Conservation (phyloP, 805 yeast species). For the Saccharomycopsis sp. region DNA sequence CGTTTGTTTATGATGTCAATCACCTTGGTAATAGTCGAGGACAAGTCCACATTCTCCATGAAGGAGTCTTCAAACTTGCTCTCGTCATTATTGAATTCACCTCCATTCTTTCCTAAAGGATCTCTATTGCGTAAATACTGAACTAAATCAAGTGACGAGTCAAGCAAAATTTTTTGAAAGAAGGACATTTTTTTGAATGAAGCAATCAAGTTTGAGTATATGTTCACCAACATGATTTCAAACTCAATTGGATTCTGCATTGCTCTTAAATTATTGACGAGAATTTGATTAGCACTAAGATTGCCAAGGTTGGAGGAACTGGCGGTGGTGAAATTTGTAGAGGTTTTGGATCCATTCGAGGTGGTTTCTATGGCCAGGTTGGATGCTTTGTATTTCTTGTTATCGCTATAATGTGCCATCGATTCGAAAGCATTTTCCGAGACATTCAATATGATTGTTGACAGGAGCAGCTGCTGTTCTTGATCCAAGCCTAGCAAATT, state of each 20-base stretch:
- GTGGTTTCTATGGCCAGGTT: conserved; percentile 3
- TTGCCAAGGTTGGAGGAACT: conserved; percentile 12
- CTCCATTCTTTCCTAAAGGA: too few relatives aligned
- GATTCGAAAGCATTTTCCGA: conserved; percentile 15
- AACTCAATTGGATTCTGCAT: conserved; percentile 63
- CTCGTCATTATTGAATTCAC: conserved; percentile 28
- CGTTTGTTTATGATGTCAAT: conserved; percentile 68
- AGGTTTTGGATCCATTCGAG: conserved; percentile 7
- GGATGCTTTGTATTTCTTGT: not conserved
- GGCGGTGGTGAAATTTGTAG: conserved; percentile 12
- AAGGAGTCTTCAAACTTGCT: conserved; percentile 19
- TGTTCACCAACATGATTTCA: conserved; percentile 54
- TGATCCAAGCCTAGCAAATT: not conserved
- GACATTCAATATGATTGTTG: not conserved
- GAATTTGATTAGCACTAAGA: conserved; percentile 22
- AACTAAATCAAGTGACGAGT: conserved; percentile 47
- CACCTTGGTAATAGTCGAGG: conserved; percentile 54
- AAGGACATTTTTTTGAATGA: conserved; percentile 62
- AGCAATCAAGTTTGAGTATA: conserved; percentile 58
- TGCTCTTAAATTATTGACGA: conserved; percentile 45
- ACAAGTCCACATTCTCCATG: conserved; percentile 55
- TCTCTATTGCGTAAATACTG: conserved; percentile 26
- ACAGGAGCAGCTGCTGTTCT: not conserved
- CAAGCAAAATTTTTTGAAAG: conserved; percentile 74
- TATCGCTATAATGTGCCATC: not conserved